Percentiles rank a stretch among this genome's conserved stretches.
These are phyloP conservation scores for Solanum appendiculatum DNA, from an alignment of 257 asterid species.

Conservation along the genomic window DNA sequence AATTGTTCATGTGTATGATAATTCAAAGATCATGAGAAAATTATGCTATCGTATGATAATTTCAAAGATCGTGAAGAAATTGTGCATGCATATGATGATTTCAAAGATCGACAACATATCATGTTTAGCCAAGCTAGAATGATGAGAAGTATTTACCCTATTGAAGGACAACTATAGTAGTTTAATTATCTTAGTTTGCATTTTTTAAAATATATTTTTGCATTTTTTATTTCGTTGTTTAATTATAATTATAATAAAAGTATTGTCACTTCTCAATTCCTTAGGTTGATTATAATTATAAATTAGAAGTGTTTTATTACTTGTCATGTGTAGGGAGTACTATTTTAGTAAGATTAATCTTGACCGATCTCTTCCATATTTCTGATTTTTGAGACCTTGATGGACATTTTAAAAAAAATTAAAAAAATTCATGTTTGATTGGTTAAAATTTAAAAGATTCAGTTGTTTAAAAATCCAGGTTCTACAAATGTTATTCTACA, in stretches of 20 bases:
- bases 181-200: neutral
- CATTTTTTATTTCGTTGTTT: neutral
- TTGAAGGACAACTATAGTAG: neutral
- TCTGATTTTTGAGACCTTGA: neutral
- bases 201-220: neutral
- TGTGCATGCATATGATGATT: neutral
- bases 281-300: neutral
- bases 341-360: neutral
- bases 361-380: neutral
- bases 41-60: neutral
- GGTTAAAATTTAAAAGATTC: neutral
- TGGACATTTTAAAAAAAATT: neutral
- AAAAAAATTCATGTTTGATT: neutral
- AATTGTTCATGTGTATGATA: neutral
- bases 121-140: neutral
- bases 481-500: too few relatives aligned
- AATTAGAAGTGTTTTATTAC: neutral
- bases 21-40: too few relatives aligned
- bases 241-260: too few relatives aligned
- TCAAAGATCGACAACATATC: neutral
- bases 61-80: neutral
- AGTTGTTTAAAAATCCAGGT: too few relatives aligned
- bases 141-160: neutral
- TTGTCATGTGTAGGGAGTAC: neutral
- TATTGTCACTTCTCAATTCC: neutral